Percentiles rank a stretch among this genome's conserved stretches.
These are phyloP conservation scores for Fusarium setosum DNA, from an alignment of 2,329 filamentous ascomycete species.

Conservation along the genomic window DNA sequence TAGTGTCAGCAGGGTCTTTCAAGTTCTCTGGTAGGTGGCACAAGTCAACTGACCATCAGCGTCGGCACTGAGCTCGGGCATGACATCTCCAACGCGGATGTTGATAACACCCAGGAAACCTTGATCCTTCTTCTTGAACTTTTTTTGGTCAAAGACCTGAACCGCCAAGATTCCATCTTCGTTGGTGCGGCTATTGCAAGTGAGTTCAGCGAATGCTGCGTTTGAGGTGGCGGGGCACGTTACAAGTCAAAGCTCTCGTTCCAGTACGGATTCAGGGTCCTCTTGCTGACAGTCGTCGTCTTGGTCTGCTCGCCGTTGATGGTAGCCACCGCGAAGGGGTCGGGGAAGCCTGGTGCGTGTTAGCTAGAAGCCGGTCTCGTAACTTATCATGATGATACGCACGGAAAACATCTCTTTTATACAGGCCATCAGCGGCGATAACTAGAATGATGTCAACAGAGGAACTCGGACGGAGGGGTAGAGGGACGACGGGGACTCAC, in stretches of 20 bases:
- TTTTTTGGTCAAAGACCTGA: constrained; percentile 99
- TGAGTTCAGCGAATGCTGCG: constrained; percentile 20
- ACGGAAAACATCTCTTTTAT: constrained; percentile 99
- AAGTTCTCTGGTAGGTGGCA: constrained; percentile 19
- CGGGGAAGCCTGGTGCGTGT: constrained; percentile 81
- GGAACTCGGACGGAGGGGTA: constrained; percentile 29
- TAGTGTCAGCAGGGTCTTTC: constrained; percentile 44
- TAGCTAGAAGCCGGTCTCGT: constrained; percentile 36
- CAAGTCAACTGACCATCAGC: constrained; percentile 80
- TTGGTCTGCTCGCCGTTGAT: constrained; percentile 98
- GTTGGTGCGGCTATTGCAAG: constrained; percentile 76
- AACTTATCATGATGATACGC: constrained; percentile 56
- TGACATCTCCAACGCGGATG: constrained; percentile 92
- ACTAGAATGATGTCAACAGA: constrained; percentile 69
- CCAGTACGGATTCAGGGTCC: constrained; percentile 99
- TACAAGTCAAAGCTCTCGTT: constrained; percentile 99
- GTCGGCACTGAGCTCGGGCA: constrained; percentile 84
- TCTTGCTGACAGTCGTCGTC: constrained; percentile 97
- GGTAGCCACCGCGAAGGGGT: constrained; percentile 97
- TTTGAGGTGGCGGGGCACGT: constrained; percentile 51
- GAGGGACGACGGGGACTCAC: constrained; percentile 64
- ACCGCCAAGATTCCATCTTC: constrained; percentile 98
- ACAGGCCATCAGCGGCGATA: constrained; percentile 97
- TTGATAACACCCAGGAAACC: constrained; percentile 98
- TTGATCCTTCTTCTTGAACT: constrained; percentile 99